Percentiles rank a stretch among this genome's conserved stretches.
phyloP scores from a whole-genome alignment of 192 early-diverging fungal genomes.

The Endogone sp. region DNA sequence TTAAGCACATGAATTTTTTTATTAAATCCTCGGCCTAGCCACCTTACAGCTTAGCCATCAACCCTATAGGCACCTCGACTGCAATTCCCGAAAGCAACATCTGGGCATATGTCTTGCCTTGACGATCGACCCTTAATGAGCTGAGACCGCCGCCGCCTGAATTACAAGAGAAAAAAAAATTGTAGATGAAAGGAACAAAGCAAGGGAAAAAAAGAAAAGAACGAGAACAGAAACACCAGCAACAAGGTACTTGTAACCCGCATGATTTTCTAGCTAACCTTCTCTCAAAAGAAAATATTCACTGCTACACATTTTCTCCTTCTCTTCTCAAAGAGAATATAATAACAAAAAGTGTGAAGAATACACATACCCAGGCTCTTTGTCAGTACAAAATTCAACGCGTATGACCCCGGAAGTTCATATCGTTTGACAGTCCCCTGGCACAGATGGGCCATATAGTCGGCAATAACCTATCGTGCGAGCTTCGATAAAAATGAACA shows the following conservation, averaged over 20 bases:
- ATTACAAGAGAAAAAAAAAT: slow-evolving; percentile 4
- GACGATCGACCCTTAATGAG: slow-evolving; percentile 55
- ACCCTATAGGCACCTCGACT: slow-evolving; percentile 44
- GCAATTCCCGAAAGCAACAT: slow-evolving; percentile 46
- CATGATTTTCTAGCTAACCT: background rate
- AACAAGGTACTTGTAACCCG: background rate
- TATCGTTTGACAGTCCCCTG: slow-evolving; percentile 56
- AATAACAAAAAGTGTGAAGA: too few relatives aligned
- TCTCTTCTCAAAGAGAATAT: too few relatives aligned
- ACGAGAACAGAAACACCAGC: background rate
- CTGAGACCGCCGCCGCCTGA: slow-evolving; percentile 58
- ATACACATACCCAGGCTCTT: slow-evolving; percentile 42
- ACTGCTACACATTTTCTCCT: too few relatives aligned
- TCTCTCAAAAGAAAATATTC: too few relatives aligned
- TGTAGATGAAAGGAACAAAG: background rate
- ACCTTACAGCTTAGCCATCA: background rate
- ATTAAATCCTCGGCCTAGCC: too few relatives aligned
- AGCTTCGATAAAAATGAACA: background rate
- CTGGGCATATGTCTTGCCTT: slow-evolving; percentile 67
- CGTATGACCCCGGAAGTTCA: slow-evolving; percentile 50
- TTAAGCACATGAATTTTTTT: too few relatives aligned
- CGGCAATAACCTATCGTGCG: slow-evolving; percentile 27
- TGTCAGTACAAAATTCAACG: slow-evolving; percentile 63
- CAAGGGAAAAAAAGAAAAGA: background rate
- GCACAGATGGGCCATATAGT: slow-evolving; percentile 57